Evolutionary conservation across 2,329 filamentous ascomycete species (phyloP), one percentile per base, ranked within the genome.

Genomic region (Pseudocercospora vitis): DNA sequence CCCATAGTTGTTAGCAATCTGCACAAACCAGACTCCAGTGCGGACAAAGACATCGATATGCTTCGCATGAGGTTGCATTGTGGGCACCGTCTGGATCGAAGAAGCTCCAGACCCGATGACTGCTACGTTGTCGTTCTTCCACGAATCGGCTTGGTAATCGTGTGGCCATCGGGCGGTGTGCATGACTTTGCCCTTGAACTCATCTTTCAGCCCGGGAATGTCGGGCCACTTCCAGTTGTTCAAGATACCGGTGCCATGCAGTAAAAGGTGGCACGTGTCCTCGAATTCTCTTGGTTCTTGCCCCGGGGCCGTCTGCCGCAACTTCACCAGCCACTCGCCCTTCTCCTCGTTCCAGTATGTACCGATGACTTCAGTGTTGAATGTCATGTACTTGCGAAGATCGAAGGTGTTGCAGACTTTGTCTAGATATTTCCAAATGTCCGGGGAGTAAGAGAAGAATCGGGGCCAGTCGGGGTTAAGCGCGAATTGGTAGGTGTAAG

Each of bases 341-440:
- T 63, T 65, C 1, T 75, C 69, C 16, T 79, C 76, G 46, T 78
- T 68, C 78, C 78, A 81, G 46, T 74, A 73, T 16, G 74, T 73
- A 3, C 74, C 73, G 0, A 72, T 65, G 9, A 79, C 72, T 57
- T 78, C 70, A 7, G 74, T 76, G 51, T 76, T 74, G 67, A 81
- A 79, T 2, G 65, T 75, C 76, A 81, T 80, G 63, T 78, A 79
- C 56, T 79, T 78, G 37, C 74, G 70, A 3, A 81, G 67, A 37
- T 73, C 75, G 52, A 78, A 80, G 0, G 70, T 72, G 3, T 78
- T 68, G 58, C 74, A 76, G 12, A 81, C 74, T 57, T 76, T 76
- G 51, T 74, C 64, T 0, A 80, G 70, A 55, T 80, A 80, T 39
- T 72, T 70, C 64, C 73, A 74, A 50, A 79, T 78, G 48, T 78